A percentile compares a stretch with the other conserved stretches of the same genome.
Conservation (phyloP, 1,284 basidiomycete species). For the Ustilago shanxiensis region DNA sequence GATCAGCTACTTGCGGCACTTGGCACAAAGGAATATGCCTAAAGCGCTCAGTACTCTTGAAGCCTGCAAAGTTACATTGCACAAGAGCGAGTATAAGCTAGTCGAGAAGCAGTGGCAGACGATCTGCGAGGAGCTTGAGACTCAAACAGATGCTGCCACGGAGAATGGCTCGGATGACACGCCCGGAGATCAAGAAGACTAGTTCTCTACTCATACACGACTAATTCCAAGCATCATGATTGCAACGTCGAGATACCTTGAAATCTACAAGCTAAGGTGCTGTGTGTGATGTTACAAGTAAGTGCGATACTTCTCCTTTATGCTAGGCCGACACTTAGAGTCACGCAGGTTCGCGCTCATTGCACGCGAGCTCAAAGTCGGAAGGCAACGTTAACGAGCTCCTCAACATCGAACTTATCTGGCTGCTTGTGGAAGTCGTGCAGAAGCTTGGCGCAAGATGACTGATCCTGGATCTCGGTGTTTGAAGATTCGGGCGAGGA, state of each 20-base stretch:
- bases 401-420: constrained; percentile 56
- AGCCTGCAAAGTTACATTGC: constrained; percentile 13
- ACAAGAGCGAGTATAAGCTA: constrained; percentile 30
- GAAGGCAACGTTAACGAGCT: constrained; percentile 58
- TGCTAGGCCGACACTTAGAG: no score
- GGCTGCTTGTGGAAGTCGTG: constrained; percentile 60
- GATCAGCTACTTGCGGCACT: constrained; percentile 23
- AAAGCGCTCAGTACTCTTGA: constrained; percentile 31
- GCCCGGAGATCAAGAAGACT: not conserved
- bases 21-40: constrained; percentile 24
- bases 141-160: not conserved
- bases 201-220: not conserved
- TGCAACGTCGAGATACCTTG: not conserved
- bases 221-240: not conserved
- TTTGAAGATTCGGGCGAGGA: constrained; percentile 12
- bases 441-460: constrained; percentile 54
- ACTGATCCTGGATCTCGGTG: constrained; percentile 23
- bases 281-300: not conserved
- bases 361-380: constrained; percentile 31
- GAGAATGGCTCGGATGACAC: not conserved
- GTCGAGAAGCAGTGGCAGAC: constrained; percentile 39
- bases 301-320: not conserved
- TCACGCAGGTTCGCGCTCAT: no score
- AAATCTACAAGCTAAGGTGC: not conserved
- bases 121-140: constrained; percentile 35